Percentiles rank a stretch among this genome's conserved stretches.
Evolutionary conservation across 495 filamentous ascomycete species (phyloP).

Genomic region (Trichocladium antarcticum): DNA sequence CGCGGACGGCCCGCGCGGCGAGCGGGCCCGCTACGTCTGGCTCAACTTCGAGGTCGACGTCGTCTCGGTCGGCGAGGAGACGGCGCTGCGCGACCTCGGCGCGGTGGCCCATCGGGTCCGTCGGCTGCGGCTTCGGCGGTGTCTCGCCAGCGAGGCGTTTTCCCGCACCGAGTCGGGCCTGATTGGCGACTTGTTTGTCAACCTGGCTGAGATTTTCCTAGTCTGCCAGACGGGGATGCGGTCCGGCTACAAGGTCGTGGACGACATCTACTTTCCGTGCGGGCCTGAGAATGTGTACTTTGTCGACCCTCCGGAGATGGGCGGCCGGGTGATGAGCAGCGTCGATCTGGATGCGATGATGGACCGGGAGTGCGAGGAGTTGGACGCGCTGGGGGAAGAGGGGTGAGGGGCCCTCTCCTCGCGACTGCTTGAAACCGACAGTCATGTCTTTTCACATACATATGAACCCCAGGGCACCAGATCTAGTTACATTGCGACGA

Average conservation of each 20-base stretch:
- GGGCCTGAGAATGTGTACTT: slow-evolving; percentile 1
- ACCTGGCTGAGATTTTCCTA: neutral
- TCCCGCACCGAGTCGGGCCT: neutral
- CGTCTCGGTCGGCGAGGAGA: slow-evolving; percentile 12
- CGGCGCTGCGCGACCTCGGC: neutral
- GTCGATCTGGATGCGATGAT: slow-evolving; percentile 2
- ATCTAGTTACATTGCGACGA: too few relatives aligned
- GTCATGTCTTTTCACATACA: too few relatives aligned
- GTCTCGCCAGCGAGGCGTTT: slow-evolving; percentile 5
- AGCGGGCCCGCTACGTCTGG: slow-evolving; percentile 17
- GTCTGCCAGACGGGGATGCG: neutral
- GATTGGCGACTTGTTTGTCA: neutral
- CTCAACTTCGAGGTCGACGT: slow-evolving; percentile 20
- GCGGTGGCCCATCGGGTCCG: slow-evolving; percentile 7
- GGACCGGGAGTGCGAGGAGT: neutral
- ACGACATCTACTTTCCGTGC: neutral
- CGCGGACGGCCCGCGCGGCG: slow-evolving; percentile 1
- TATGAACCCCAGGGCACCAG: too few relatives aligned
- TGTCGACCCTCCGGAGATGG: neutral
- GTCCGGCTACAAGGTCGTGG: neutral
- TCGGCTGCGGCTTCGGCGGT: slow-evolving; percentile 12
- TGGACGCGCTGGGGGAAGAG: neutral
- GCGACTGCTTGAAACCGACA: too few relatives aligned
- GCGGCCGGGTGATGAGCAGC: neutral
- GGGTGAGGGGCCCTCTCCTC: neutral